Evolutionary conservation across 305 asterid genomes (phyloP), one percentile per base, ranked within the genome.

Genomic region (Fraxinus angustifolia): DNA sequence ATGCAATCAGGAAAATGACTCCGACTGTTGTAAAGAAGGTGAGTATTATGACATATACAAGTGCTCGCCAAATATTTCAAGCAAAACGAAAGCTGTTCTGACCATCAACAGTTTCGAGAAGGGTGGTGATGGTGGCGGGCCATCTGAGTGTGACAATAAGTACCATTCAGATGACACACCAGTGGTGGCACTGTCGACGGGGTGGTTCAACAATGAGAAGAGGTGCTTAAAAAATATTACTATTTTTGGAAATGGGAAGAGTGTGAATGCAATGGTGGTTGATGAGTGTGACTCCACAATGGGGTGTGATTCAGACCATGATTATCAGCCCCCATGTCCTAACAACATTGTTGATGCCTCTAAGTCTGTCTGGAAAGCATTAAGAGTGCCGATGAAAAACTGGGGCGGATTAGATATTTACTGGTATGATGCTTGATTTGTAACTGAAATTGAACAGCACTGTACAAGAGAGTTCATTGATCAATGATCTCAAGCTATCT

Each of bases 71-170:
- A 34, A 85, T 0, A 81, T 89, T 10, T 82, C 88, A 0, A 80
- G 79, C 0, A 65, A 68, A 33, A 88, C 94, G 0, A 79, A 84
- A 8, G 94, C 90, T 1, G 74, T 84, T 19, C 82, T 91, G 10
- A 89, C 91, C 0, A 16, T 91, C 4, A 91, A 89, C 79, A 83
- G 91, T 58, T 91, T 91, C 56, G 82, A 85, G 34, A 40, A 78
- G 7, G 90, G 87, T 1, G 88, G 81, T 21, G 92, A 87, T 38
- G 93, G 93, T 8, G 92, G 91, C 7, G 89, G 86, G 40, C 88
- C 88, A 0, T 36, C 88, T 0, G 83, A 83, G 70, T 85, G 90
- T 48, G 77, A 85, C 28, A 56, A 73, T 11, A 82, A 82, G 78
- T 85, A 82, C 85, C 85, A 85, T 72, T 62, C 80, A 1, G 80